Conservation (phyloP, 2,329 filamentous ascomycete species). For the Calonectria pseudoreteaudii region DNA sequence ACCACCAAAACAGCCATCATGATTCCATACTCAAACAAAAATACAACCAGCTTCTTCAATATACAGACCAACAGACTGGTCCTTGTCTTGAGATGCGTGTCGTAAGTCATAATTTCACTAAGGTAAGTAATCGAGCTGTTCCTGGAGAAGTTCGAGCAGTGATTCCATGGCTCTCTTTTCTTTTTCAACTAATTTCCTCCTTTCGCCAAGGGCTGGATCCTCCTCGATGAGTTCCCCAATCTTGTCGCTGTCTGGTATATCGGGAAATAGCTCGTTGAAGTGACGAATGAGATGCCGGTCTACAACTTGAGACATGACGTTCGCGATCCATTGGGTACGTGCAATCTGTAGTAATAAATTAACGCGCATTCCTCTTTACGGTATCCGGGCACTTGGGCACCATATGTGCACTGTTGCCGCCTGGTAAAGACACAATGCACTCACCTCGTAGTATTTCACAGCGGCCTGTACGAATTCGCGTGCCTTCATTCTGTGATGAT, state of each 20-base stretch:
- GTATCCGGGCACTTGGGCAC: no score
- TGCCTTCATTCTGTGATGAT: not conserved
- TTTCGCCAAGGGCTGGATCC: not conserved
- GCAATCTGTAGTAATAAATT: not conserved
- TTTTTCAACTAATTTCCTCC: not conserved
- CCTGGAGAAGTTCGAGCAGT: not conserved
- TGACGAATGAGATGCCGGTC: not conserved
- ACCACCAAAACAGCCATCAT: no score
- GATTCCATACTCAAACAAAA: no score
- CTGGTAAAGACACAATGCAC: not conserved
- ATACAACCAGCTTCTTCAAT: no score
- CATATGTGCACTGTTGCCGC: no score
- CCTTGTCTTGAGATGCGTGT: no score
- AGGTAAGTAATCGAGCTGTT: not conserved
- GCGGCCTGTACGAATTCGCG: not conserved
- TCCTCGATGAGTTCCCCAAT: not conserved
- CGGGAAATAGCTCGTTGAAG: not conserved
- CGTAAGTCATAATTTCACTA: no score
- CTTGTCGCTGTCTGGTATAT: not conserved
- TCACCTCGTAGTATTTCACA: not conserved
- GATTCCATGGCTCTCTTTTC: not conserved
- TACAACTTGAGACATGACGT: not conserved
- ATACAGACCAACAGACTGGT: no score
- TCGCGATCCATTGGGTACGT: not conserved
- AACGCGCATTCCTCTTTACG: not conserved